Base-by-base conservation (phyloP, 495 filamentous ascomycete species). In the Xylaria castorea region DNA sequence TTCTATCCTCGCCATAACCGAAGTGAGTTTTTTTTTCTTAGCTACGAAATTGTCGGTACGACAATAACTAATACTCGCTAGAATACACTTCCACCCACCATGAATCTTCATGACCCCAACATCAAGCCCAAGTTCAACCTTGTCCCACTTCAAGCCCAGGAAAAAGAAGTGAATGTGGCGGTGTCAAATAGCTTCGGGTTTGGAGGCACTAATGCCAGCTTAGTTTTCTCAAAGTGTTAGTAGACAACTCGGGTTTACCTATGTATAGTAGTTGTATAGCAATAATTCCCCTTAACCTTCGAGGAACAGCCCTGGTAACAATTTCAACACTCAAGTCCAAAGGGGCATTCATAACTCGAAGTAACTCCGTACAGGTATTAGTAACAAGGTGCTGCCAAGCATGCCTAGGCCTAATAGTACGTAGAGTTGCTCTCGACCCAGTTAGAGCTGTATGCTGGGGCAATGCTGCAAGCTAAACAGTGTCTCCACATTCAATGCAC, bases 101-200 rank as follows among this genome's bases (percentile, higher is more conserved):
- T 97, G 51, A 98, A 98, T 69, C 83, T 98, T 20, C 83, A 90
- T 4, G 86, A 87, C n/a, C 83, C 90, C 27, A 87, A 88, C 32
- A 84, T 90, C 66, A 92, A 89, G 11, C 93, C 94, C 64, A 85
- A 91, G 67, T 97, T 94, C 85, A 98, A 99, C 81, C 95, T 97
- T 82, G 90, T 97, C 3, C 90, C 94, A 0, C 84, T 89, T 1
- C 72, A 85, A 40, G 85, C 92, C 2, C 95, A 98, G 78, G 79
- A 91, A 36, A 89, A 89, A 74, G 71, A 83, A 12, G 90, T 98
- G 30, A 86, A 91, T 70, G 92, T 95, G 34, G 92, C 91, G 42
- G 73, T 99, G 75, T 94, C 93, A 25, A 99, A 99, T 77, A 98
- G 95, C 78, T 99, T 99, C 86, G 96, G 96, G 1, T 99, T 99